Conservation (phyloP, 192 early-diverging fungal genomes). For the Phlyctochytrium arcticum region DNA sequence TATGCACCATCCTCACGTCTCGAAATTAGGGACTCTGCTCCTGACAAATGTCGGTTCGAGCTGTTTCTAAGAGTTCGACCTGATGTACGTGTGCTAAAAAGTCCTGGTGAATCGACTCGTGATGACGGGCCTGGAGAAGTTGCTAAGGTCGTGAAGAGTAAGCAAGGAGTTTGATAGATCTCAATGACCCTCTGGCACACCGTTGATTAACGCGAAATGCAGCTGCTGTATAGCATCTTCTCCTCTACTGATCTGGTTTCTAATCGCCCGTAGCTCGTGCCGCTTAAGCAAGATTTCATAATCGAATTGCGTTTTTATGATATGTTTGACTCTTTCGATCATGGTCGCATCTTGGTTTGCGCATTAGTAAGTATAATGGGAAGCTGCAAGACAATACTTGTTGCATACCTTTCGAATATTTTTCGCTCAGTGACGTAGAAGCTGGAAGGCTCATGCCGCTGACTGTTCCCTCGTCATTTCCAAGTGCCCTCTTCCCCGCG, state of each 20-base stretch:
- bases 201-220: conserved; percentile 11
- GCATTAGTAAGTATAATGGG: too few species aligned
- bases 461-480: too few species aligned
- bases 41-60: neutral
- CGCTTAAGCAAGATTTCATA: conserved; percentile 32
- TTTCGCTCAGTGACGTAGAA: too few species aligned
- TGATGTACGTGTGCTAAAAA: neutral
- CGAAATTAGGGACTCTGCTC: conserved; percentile 21
- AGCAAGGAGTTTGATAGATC: neutral
- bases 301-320: conserved; percentile 29
- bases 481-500: too few species aligned
- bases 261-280: conserved; percentile 15
- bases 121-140: neutral
- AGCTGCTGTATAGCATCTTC: conserved; percentile 12
- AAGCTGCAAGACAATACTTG: too few species aligned
- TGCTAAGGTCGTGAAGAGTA: neutral
- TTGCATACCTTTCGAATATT: too few species aligned
- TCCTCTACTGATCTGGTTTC: conserved; percentile 15
- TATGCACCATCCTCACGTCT: conserved; percentile 41
- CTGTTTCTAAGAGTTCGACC: neutral
- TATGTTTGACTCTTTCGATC: conserved; percentile 4
- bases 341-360: conserved; percentile 21
- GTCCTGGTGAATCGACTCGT: neutral
- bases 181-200: neutral
- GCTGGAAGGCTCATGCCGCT: too few species aligned